Percentiles rank a stretch among this genome's conserved stretches.
Conservation (phyloP, 306 rosid genomes). For the Lathyrus aphaca region DNA sequence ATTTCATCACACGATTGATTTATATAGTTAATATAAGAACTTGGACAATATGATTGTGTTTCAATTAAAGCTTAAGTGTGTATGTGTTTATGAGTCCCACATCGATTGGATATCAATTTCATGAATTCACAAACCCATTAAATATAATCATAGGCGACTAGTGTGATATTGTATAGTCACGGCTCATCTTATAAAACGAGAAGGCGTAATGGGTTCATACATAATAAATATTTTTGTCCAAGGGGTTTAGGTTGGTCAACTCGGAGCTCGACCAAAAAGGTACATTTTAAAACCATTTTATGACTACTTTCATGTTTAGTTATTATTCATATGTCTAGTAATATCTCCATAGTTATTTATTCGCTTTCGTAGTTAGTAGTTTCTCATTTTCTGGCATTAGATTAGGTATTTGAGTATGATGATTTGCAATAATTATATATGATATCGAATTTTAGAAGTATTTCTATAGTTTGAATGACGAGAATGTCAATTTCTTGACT, state of each 20-base stretch:
- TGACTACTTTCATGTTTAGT: too few relatives aligned
- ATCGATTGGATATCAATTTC: too few relatives aligned
- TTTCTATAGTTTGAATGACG: too few relatives aligned
- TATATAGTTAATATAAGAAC: background rate
- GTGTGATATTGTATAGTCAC: background rate
- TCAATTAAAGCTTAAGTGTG: background rate
- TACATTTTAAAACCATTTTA: background rate
- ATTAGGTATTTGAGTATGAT: too few relatives aligned
- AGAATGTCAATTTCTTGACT: too few relatives aligned
- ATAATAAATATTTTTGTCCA: background rate
- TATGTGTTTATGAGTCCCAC: background rate
- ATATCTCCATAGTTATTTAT: too few relatives aligned
- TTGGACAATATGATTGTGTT: background rate
- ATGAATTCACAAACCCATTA: background rate
- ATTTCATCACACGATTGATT: too few relatives aligned
- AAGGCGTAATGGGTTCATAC: background rate
- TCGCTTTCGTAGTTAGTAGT: background rate
- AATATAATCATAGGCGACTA: background rate
- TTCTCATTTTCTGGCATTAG: too few relatives aligned
- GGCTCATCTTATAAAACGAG: background rate
- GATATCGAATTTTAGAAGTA: too few relatives aligned
- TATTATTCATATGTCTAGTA: too few relatives aligned
- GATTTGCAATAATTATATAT: too few relatives aligned
- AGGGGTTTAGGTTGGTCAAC: background rate
- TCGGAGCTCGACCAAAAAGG: background rate